A percentile compares a stretch with the other conserved stretches of the same genome.
phyloP scores from a whole-genome alignment of 202 grass and related monocot genomes.

The Digitaria exilis region DNA sequence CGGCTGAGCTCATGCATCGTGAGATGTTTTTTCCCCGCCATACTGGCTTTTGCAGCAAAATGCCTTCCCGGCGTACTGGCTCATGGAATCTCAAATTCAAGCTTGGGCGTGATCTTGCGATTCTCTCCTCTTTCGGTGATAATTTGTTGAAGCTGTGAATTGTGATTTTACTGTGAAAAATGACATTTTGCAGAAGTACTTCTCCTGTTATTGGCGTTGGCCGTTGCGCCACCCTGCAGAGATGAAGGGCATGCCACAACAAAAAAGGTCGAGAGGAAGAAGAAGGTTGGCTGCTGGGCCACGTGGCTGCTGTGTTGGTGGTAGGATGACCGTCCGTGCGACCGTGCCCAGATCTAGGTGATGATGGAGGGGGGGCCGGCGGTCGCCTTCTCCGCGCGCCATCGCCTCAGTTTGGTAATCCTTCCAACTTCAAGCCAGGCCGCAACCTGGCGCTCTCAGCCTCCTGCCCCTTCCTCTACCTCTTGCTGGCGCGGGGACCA shows the following conservation, averaged over 20 bases:
- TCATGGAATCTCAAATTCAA: too few relatives aligned
- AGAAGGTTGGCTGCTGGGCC: background rate
- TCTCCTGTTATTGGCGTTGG: background rate
- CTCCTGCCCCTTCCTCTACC: too few relatives aligned
- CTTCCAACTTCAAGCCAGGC: background rate
- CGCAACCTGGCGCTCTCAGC: background rate
- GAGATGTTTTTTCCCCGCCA: too few relatives aligned
- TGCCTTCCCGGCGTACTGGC: too few relatives aligned
- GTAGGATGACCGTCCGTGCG: background rate
- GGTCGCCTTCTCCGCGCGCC: background rate
- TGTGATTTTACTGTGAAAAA: background rate
- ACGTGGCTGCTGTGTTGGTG: background rate
- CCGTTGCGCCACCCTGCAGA: too few relatives aligned
- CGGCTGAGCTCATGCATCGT: too few relatives aligned
- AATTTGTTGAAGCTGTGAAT: background rate
- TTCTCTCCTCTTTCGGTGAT: background rate
- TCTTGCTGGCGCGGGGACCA: background rate
- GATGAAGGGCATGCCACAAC: too few relatives aligned
- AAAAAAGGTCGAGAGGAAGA: too few relatives aligned
- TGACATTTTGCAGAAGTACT: background rate
- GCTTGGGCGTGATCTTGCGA: background rate
- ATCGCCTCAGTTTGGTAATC: background rate
- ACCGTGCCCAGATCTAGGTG: background rate
- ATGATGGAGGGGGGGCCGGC: background rate
- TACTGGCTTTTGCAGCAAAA: too few relatives aligned